Evolutionary conservation across 305 asterid genomes (phyloP).

Genomic region (Rubia balearica): DNA sequence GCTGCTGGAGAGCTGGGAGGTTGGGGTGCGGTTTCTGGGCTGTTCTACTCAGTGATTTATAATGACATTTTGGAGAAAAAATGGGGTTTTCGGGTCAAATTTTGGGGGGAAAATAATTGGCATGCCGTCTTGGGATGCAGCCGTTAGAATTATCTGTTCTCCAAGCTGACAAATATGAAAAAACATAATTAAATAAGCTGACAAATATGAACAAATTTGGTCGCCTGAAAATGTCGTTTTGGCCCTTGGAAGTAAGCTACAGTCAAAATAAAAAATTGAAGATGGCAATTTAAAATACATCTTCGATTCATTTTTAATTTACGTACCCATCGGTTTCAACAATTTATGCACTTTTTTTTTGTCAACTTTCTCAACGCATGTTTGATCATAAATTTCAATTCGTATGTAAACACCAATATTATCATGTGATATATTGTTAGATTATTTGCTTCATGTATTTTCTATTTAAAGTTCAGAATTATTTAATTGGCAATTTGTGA

Average conservation of each 20-base stretch:
- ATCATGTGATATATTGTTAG: too few relatives aligned
- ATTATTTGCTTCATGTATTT: too few relatives aligned
- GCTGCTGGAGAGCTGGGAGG: constrained; percentile 6
- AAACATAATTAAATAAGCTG: background rate
- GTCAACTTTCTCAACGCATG: too few relatives aligned
- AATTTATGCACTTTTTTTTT: too few relatives aligned
- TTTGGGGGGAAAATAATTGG: background rate
- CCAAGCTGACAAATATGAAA: background rate
- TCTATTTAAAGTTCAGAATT: too few relatives aligned
- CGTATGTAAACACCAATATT: too few relatives aligned
- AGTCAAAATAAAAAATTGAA: background rate
- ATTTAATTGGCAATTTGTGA: too few relatives aligned
- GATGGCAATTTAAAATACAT: too few relatives aligned
- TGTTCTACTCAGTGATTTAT: background rate
- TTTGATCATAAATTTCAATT: too few relatives aligned
- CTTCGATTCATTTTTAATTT: too few relatives aligned
- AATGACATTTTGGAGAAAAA: background rate
- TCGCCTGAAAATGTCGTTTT: background rate
- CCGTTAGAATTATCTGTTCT: background rate
- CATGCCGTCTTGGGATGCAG: background rate
- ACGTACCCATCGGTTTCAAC: too few relatives aligned
- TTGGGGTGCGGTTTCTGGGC: background rate
- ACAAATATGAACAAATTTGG: background rate
- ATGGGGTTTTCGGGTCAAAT: background rate
- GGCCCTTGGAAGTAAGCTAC: background rate